Evolutionary conservation across 2,329 filamentous ascomycete genomes (phyloP).

Genomic region (Monosporascus sp.): DNA sequence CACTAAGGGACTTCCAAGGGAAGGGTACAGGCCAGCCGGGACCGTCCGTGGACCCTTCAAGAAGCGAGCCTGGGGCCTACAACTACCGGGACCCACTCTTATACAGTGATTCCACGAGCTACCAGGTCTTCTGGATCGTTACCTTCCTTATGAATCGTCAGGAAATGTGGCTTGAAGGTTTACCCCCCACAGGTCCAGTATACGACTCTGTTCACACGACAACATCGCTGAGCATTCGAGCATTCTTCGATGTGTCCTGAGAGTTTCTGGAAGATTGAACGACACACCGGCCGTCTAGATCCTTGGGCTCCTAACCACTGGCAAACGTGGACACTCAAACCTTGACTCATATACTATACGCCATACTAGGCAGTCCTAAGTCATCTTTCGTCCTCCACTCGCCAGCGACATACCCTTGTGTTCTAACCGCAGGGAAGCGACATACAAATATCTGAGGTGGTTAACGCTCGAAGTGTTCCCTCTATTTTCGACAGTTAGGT

Average conservation of each 20-base stretch:
- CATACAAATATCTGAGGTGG: neutral
- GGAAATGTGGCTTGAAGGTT: slow-evolving; percentile 13
- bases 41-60: slow-evolving; percentile 12
- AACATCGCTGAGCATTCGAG: neutral
- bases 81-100: slow-evolving; percentile 16
- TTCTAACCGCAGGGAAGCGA: slow-evolving; percentile 3
- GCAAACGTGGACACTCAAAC: slow-evolving; percentile 11
- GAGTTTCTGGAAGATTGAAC: slow-evolving; percentile 16
- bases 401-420: slow-evolving; percentile 14
- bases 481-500: neutral
- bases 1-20: slow-evolving; percentile 13
- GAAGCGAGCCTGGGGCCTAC: slow-evolving; percentile 9
- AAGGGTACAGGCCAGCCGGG: slow-evolving; percentile 14
- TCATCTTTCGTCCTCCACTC: slow-evolving; percentile 14
- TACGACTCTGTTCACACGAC: neutral
- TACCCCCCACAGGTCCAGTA: slow-evolving; percentile 10
- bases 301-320: slow-evolving; percentile 11
- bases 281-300: slow-evolving; percentile 12
- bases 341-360: slow-evolving; percentile 18
- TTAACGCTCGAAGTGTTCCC: neutral
- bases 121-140: slow-evolving; percentile 12
- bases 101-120: slow-evolving; percentile 14
- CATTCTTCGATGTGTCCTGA: slow-evolving; percentile 11
- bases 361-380: slow-evolving; percentile 13
- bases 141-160: slow-evolving; percentile 11